Evolutionary conservation across 2,329 filamentous ascomycete species (phyloP).

Genomic region (Taxawa tesnikishii): DNA sequence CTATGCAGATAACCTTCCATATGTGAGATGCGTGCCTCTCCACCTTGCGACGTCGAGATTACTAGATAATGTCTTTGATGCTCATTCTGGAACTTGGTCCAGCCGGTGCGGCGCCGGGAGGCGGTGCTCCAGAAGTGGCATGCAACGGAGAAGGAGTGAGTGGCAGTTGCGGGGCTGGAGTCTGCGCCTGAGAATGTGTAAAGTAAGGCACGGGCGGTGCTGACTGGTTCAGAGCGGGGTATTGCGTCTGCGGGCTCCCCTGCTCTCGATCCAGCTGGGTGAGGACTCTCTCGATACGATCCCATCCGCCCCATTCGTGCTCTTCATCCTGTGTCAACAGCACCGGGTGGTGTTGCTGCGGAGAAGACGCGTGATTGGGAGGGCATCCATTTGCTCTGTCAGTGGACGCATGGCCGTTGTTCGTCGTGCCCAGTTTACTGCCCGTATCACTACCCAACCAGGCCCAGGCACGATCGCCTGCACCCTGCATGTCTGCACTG

Average conservation of each 20-base stretch:
- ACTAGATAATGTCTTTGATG: conserved; percentile 24
- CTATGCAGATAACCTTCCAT: too few relatives aligned
- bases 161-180: conserved; percentile 4
- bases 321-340: conserved; percentile 45
- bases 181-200: background rate
- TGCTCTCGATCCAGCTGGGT: conserved; percentile 41
- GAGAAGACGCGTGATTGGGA: conserved; percentile 26
- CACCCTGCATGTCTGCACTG: conserved; percentile 74
- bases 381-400: conserved; percentile 10
- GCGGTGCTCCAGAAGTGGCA: conserved; percentile 1
- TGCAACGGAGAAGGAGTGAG: conserved; percentile 6
- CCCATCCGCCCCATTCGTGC: conserved; percentile 72
- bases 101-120: conserved; percentile 2
- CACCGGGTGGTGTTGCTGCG: conserved; percentile 29
- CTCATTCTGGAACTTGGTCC: conserved; percentile 16
- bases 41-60: too few relatives aligned
- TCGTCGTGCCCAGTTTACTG: conserved; percentile 9
- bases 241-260: conserved; percentile 4
- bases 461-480: conserved; percentile 67
- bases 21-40: too few relatives aligned
- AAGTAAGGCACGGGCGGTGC: conserved; percentile 4
- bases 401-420: conserved; percentile 2
- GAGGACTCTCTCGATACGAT: conserved; percentile 53
- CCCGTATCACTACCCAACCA: conserved; percentile 48
- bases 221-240: conserved; percentile 10